Percentiles rank a stretch among this genome's conserved stretches.
These are phyloP conservation scores for Tolypocladium nubicola DNA, from an alignment of 2,329 filamentous ascomycete genomes.

Conservation along the genomic window DNA sequence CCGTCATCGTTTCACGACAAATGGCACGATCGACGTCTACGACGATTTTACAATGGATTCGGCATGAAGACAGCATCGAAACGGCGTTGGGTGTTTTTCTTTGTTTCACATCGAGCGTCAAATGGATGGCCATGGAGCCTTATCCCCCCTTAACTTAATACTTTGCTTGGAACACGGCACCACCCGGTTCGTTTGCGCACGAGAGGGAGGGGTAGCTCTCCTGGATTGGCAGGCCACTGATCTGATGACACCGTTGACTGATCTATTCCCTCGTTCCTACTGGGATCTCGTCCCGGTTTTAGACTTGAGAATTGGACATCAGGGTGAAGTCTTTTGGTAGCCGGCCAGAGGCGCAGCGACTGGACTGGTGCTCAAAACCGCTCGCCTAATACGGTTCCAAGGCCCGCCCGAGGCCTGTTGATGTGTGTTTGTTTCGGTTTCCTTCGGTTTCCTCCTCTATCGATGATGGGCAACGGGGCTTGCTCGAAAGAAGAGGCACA, in stretches of 20 bases:
- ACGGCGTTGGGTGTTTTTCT: constrained; percentile 15
- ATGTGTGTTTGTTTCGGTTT: background rate
- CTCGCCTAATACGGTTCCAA: background rate
- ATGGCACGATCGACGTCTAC: constrained; percentile 11
- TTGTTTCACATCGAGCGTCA: background rate
- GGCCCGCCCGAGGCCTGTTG: background rate
- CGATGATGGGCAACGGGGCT: background rate
- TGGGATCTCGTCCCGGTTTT: background rate
- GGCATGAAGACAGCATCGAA: constrained; percentile 21
- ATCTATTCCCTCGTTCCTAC: background rate
- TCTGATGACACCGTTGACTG: background rate
- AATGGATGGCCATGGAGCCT: background rate
- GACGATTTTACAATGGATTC: constrained; percentile 8
- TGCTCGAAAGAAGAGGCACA: background rate
- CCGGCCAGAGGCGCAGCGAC: background rate
- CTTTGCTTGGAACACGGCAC: background rate
- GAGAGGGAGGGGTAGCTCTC: background rate
- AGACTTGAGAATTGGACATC: background rate
- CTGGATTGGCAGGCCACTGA: background rate
- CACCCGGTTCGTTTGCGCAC: background rate
- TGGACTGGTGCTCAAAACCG: background rate
- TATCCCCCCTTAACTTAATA: background rate
- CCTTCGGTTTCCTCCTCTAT: background rate
- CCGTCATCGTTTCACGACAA: background rate
- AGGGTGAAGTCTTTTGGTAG: background rate